Evolutionary conservation across 1,284 basidiomycete genomes (phyloP).

Genomic region (Entoloma clypeatum): DNA sequence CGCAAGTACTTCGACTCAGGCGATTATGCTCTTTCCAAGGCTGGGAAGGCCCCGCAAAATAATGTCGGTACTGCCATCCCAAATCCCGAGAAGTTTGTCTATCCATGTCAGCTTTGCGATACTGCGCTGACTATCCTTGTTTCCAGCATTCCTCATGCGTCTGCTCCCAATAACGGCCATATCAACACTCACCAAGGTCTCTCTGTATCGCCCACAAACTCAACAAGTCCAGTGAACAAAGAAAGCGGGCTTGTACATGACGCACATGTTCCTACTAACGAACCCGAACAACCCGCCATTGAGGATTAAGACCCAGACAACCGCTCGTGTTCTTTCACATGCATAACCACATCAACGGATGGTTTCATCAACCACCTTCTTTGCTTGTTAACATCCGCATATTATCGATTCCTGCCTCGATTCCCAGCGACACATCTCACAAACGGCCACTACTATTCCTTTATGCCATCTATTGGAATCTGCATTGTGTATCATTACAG

Average conservation of each 20-base stretch:
- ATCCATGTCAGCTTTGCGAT: neutral
- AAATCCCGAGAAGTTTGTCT: conserved; percentile 84
- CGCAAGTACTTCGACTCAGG: conserved; percentile 98
- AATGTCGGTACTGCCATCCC: conserved; percentile 92
- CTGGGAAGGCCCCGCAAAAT: conserved; percentile 84
- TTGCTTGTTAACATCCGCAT: conserved; percentile 18
- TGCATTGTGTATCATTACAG: conserved; percentile 32
- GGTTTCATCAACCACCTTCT: conserved; percentile 15
- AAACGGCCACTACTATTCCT: conserved; percentile 27
- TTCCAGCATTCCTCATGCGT: conserved; percentile 71
- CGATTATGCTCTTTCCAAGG: conserved; percentile 95
- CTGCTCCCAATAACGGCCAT: conserved; percentile 52
- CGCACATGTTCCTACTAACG: conserved; percentile 25
- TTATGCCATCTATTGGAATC: conserved; percentile 32
- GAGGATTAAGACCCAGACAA: conserved; percentile 13
- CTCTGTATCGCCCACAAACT: conserved; percentile 69
- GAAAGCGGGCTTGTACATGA: conserved; percentile 57
- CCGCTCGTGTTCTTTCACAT: conserved; percentile 9
- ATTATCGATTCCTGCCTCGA: conserved; percentile 21
- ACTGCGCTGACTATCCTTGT: conserved; percentile 12
- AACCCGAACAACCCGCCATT: conserved; percentile 10
- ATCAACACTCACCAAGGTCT: conserved; percentile 46
- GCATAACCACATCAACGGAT: conserved; percentile 13
- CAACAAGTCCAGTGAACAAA: conserved; percentile 55
- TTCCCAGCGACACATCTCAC: conserved; percentile 20